phyloP scores from a whole-genome alignment of 2,329 filamentous ascomycete genomes.

The Ophiobolus disseminans region DNA sequence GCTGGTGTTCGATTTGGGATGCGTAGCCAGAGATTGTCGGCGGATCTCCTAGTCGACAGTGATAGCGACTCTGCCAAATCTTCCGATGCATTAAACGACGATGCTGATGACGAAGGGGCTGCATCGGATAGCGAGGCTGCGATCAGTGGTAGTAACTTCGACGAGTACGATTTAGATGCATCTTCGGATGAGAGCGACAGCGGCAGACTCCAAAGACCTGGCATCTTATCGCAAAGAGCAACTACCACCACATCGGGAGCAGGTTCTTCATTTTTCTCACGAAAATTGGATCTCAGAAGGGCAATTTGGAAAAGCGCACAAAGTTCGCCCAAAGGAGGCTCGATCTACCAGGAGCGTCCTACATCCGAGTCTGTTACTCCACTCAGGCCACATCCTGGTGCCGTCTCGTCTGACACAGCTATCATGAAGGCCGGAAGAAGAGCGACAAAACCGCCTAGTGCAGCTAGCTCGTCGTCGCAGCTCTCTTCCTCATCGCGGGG shows the following conservation, averaged over 20 bases:
- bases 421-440: conserved; percentile 14
- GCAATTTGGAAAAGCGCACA: conserved; percentile 33
- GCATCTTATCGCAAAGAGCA: conserved; percentile 22
- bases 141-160: conserved; percentile 40
- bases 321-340: conserved; percentile 17
- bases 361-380: conserved; percentile 32
- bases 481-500: conserved; percentile 28
- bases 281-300: conserved; percentile 37
- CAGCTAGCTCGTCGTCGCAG: conserved; percentile 26
- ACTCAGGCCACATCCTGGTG: conserved; percentile 31
- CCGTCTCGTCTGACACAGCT: conserved; percentile 38
- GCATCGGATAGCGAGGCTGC: conserved; percentile 39
- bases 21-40: conserved; percentile 74
- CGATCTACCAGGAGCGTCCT: conserved; percentile 15
- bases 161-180: conserved; percentile 46
- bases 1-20: conserved; percentile 75
- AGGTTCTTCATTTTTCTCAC: conserved; percentile 34
- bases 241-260: conserved; percentile 28
- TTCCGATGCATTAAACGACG: conserved; percentile 14
- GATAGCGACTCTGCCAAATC: conserved; percentile 40
- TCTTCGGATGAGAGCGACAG: conserved; percentile 36
- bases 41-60: conserved; percentile 60
- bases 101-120: conserved; percentile 39
- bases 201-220: conserved; percentile 12
- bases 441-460: conserved; percentile 16